Base-by-base conservation (phyloP, 2,329 filamentous ascomycete species). In the Cercospora sp. region DNA sequence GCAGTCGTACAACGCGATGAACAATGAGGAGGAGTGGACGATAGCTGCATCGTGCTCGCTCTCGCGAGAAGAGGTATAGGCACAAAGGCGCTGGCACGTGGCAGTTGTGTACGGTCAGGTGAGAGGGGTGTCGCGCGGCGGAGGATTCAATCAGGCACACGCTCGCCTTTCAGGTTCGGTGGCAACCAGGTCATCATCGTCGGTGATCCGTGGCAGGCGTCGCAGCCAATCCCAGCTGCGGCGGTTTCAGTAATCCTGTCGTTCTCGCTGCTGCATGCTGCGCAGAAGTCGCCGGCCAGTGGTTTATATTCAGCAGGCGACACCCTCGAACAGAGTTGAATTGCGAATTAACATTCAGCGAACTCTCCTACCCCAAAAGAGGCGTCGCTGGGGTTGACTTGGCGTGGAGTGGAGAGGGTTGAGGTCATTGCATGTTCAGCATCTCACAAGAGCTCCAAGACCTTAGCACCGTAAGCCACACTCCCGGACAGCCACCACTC, bases 351-450 rank as follows among this genome's bases (percentile, higher is more conserved):
- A 30, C 53, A 58, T 30, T n/a, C 53, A 30, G 4, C 30, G 13
- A 58, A 58, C 53, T 51, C 53, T 58, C n/a, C 53, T 18, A n/a
- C 53, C 53, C 53, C 13, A 10, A 30, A 58, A 58, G 53, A 58
- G 53, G 53, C 53, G 53, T 58, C 26, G 26, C 26, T 58, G 26
- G 30, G 53, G 53, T 30, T 33, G 9, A 20, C 53, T 30, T 30
- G 26, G 30, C 26, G 53, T 33, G 53, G 26, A 58, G 30, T n/a
- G 53, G 26, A 33, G 53, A 58, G 53, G 53, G 53, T 30, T 58
- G 53, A 58, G 53, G 53, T 58, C 53, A 58, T 58, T 58, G 53
- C 53, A 58, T 30, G 23, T 63, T 53, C 36, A 57, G 10, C 36
- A 31, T n/a, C 48, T 42, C 31, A 58, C 53, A 31, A 58, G 53